Evolutionary conservation across 768 basidiomycete species (phyloP).

Genomic region (Kwoniella bestiolae): DNA sequence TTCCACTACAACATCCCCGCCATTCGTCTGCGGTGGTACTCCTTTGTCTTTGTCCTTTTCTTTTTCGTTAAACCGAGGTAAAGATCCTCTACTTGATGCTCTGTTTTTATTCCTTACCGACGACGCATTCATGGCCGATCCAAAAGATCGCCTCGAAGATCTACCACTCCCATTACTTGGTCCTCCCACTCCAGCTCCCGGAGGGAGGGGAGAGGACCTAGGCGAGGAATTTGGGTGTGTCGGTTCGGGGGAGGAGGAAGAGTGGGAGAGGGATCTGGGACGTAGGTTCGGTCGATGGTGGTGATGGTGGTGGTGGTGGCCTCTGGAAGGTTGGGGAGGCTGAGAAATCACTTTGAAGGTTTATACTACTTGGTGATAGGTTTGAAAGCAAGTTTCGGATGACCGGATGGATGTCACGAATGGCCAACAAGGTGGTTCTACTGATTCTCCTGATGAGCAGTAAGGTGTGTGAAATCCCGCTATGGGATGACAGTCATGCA

Average conservation of each 20-base stretch:
- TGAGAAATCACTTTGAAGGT: slow-evolving; percentile 18
- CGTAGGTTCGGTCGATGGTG: slow-evolving; percentile 16
- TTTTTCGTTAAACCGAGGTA: neutral
- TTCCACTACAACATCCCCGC: neutral
- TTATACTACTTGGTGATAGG: neutral
- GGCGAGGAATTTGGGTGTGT: neutral
- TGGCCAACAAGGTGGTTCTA: too few species aligned
- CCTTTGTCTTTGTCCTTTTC: slow-evolving; percentile 5
- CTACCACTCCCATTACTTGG: neutral
- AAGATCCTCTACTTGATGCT: slow-evolving; percentile 13
- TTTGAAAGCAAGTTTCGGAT: neutral
- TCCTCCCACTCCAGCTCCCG: neutral
- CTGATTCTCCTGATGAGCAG: too few species aligned
- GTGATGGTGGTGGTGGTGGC: slow-evolving; percentile 25
- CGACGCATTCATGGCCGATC: neutral
- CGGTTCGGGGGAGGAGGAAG: slow-evolving; percentile 44
- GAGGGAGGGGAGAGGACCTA: slow-evolving; percentile 11
- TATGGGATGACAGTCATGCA: too few species aligned
- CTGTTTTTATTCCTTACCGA: neutral
- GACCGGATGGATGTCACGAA: too few species aligned
- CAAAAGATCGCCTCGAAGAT: slow-evolving; percentile 3
- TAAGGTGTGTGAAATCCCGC: too few species aligned
- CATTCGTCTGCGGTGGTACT: neutral
- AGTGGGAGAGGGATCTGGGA: slow-evolving; percentile 40
- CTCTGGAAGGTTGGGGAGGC: neutral